A percentile compares a stretch with the other conserved stretches of the same genome.
Evolutionary conservation across 164 flowering plant species (phyloP).

Genomic region (Piper longum): DNA sequence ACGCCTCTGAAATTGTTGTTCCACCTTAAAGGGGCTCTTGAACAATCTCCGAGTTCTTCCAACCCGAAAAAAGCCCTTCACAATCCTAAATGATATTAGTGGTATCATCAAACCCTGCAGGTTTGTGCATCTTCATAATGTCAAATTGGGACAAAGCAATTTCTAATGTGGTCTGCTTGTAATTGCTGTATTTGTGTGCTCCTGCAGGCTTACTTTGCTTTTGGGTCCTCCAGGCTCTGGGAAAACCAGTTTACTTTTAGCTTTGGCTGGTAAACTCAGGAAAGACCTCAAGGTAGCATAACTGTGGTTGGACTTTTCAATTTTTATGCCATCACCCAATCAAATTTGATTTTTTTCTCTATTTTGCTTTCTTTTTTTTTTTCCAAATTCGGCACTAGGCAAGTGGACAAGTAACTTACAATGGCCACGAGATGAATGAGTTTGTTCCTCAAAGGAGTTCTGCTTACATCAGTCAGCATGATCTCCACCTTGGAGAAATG

Average conservation of each 20-base stretch:
- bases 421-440: conserved; percentile 54
- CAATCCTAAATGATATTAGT: conserved; percentile 59
- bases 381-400: conserved; percentile 11
- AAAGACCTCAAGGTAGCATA: conserved; percentile 8
- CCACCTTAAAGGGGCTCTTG: conserved; percentile 4
- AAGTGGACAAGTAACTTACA: conserved; percentile 45
- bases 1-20: not conserved
- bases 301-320: not conserved
- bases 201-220: conserved; percentile 60
- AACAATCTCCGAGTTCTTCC: conserved; percentile 5
- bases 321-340: not conserved
- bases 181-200: not conserved
- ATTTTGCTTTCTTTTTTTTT: too few species aligned
- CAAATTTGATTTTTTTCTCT: not conserved
- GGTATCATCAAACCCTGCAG: conserved; percentile 81
- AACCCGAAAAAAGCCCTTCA: not conserved
- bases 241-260: conserved; percentile 71
- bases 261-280: conserved; percentile 76
- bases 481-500: conserved; percentile 47
- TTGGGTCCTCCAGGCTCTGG: conserved; percentile 93
- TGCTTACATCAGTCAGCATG: conserved; percentile 53
- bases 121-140: conserved; percentile 11
- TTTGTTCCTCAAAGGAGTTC: conserved; percentile 56
- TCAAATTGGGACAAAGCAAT: not conserved
- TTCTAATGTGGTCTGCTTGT: not conserved